Evolutionary conservation across 2,329 filamentous ascomycete species (phyloP), one percentile per base, ranked within the genome.

Genomic region (Stemphylium vesicarium): DNA sequence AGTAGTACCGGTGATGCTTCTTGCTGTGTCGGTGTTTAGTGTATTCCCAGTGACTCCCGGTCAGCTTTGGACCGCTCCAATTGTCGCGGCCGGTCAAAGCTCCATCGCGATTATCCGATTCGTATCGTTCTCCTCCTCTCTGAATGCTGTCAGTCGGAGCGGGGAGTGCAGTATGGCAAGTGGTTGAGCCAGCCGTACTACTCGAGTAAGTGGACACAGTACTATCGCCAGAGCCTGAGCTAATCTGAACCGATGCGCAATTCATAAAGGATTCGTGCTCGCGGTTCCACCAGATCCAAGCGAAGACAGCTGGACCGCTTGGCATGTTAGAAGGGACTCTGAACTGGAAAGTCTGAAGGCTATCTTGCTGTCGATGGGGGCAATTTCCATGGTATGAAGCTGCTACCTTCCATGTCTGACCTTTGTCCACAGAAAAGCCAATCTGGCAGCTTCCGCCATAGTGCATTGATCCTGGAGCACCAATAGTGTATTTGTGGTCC

Each of bases 271-370:
- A 74, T 56, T 80, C 77, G 48, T 77, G 66, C 65, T 80, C 77
- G 13, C 78, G 73, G 50, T 80, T 81, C 52, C 78, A 64, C 79
- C 77, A 80, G 5, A 75, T 76, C 78, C 75, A 80, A 6, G 74
- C 75, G 56, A 80, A 80, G 20, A 80, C 55, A 13, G 71, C 74
- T 29, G 53, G 44, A 22, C 65, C 53, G 5, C 75, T 75, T 5
- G 70, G 72, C 32, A 79, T 61, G 49, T 79, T 77, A 13, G 50
- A 56, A 0, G 79, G 78, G 4, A 80, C 72, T 1, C 54, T 72
- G 58, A 81, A 78, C 8, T 74, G 61, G 62, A 80, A 81, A 12
- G 64, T 66, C 47, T 80, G 77, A 12, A 65, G 68, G 4, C 58
- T 60, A 5, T 76, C 69, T 16, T 70, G 70, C 15, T 48, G 8